Evolutionary conservation across 108 stramenopile species (phyloP), one percentile per base, ranked within the genome.

Genomic region (Cyclotella distinguenda): DNA sequence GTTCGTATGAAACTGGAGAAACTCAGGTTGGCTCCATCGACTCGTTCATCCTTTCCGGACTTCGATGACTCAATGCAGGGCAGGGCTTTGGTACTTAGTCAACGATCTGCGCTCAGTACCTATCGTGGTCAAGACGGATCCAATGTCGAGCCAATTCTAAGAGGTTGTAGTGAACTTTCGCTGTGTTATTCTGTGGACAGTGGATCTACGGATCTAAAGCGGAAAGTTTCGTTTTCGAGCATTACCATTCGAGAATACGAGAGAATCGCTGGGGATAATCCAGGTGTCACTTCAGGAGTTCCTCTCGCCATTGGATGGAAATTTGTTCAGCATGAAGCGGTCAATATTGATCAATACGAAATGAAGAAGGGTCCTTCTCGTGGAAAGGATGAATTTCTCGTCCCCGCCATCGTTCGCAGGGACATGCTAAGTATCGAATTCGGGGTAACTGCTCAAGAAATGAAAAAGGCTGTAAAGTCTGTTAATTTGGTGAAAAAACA

Each of bases 241-340:
- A 64, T 80, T 15, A 39, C 76, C 36, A 77, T 80, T 65, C 74
- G 79, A 6, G 79, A 80, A 34, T 65, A 80, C 30, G 74, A 76
- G 15, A 74, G 75, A 16, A 64, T 80, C 36, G 70, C 75, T 1
- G 79, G 79, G 31, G 79, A 80, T 48, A 76, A 80, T 32, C 79
- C 79, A 36, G 68, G 79, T 40, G 79, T 80, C 7, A 52, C 74
- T 12, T 52, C 53, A 5, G 79, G 79, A 26, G 74, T 77, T n/a
- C 79, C 79, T 54, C 60, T 80, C 27, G 60, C 72, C 7, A 76
- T 80, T 26, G 79, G 79, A 5, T 80, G 79, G 79, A 44, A 44
- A 51, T 60, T 43, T 66, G 3, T 48, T 19, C 68, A 74, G 59
- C 73, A 70, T 52, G 33, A 62, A 42, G 18, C 67, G 26, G 56